These are phyloP conservation scores for Neurospora sp. DNA, from an alignment of 495 filamentous ascomycete genomes.

Conservation along the genomic window DNA sequence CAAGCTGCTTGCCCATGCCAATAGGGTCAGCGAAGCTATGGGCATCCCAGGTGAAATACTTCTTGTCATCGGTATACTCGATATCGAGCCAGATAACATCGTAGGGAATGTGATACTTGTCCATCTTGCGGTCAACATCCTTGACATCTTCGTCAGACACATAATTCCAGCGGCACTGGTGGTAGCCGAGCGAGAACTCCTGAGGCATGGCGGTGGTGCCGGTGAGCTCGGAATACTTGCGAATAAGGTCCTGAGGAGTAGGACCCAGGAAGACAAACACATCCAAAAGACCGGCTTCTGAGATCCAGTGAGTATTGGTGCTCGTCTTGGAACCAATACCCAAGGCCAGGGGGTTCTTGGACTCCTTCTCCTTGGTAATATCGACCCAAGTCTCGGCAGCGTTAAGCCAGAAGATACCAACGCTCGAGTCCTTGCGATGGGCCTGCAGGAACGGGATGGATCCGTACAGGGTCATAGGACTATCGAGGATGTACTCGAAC, in stretches of 20 bases:
- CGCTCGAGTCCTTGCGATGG: conserved; percentile 82
- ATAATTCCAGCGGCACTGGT: conserved; percentile 99
- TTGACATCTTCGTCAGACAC: conserved; percentile 92
- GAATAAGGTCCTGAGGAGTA: conserved; percentile 66
- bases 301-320: conserved; percentile 94
- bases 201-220: conserved; percentile 87
- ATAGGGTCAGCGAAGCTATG: conserved; percentile 77
- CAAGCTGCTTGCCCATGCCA: conserved; percentile 78
- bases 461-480: conserved; percentile 97
- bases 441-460: conserved; percentile 96
- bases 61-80: conserved; percentile 90
- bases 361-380: conserved; percentile 70
- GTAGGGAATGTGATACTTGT: conserved; percentile 88
- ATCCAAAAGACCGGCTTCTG: conserved; percentile 80
- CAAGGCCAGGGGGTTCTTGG: conserved; percentile 66
- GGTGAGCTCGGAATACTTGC: conserved; percentile 81
- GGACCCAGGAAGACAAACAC: conserved; percentile 92
- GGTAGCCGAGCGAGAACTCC: conserved; percentile 84
- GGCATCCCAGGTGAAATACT: conserved; percentile 95
- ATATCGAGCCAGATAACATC: conserved; percentile 99
- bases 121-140: conserved; percentile 91
- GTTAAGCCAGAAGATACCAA: conserved; percentile 98
- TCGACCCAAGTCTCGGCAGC: conserved; percentile 97
- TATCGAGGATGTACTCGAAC: conserved; percentile 94
- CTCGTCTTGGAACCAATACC: conserved; percentile 56